Evolutionary conservation across 257 asterid genomes (phyloP), one percentile per base, ranked within the genome.

Genomic region (Lycium barbarum): DNA sequence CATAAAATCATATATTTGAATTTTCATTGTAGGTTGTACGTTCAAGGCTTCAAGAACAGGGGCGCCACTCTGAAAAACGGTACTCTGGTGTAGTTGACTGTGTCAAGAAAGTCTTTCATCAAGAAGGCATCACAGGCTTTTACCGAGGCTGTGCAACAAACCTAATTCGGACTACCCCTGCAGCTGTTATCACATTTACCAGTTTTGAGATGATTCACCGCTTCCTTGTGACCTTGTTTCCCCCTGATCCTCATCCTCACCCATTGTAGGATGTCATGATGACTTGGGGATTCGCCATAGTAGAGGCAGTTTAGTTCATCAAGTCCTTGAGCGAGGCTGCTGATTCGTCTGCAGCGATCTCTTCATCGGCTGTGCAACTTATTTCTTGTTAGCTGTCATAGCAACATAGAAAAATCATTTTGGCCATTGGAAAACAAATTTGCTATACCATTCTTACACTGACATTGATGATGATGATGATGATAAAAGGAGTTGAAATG

Each of bases 201-300:
- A 96, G 99, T 88, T 96, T 95, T 82, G 99, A 95, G 90, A 96
- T 95, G 98, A 95, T 96, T 88, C 99, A 96, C 87, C 96, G 98
- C 12, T 93, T 92, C 87, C 98, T 95, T 84, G 90, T 93, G 71
- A 91, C 88, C 59, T 7, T 87, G 53, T 93, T 87, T 79, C 97
- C 97, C 62, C 89, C 98, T 3, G 98, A 93, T 87, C 91, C 97
- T 36, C 95, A 92, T 80, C 86, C 91, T 81, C 93, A 92, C 18
- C 83, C 97, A 33, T 84, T 92, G 63, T 91, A 59, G 84, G 71
- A 51, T 40, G 84, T 13, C 14, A 20, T 0, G 91, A 92, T 58
- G 85, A 45, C 38, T 54, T 55, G 74, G 79, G 81, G 20, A 40
- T n/a, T 47, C 81, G 18, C 18, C 45, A 8, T 58, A 51, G 78